phyloP scores from a whole-genome alignment of 306 rosid genomes.

The Lotus japonicus region DNA sequence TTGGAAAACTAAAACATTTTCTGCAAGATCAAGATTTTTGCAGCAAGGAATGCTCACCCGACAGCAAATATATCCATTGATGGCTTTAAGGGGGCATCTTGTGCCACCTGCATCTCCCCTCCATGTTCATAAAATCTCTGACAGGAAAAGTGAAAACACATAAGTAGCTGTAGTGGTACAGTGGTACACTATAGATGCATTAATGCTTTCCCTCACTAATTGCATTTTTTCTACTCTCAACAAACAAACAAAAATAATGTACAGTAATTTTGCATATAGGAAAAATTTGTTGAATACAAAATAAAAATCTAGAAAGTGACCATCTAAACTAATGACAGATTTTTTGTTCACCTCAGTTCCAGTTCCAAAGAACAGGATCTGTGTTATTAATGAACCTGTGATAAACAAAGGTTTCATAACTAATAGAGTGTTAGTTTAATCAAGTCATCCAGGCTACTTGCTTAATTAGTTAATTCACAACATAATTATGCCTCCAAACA shows the following conservation, averaged over 20 bases:
- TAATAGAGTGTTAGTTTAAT: neutral
- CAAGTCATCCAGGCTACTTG: neutral
- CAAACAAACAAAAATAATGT: neutral
- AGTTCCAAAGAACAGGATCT: neutral
- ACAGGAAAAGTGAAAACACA: conserved; percentile 1
- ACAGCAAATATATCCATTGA: conserved; percentile 96
- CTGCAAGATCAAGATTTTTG: conserved; percentile 17
- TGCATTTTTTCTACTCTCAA: neutral
- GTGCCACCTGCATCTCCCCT: conserved; percentile 88
- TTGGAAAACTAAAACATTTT: conserved; percentile 4
- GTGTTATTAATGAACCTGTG: neutral
- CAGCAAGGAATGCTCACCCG: conserved; percentile 61
- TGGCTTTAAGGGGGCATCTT: conserved; percentile 77
- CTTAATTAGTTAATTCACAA: neutral
- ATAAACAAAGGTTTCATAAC: neutral
- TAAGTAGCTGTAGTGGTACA: too few relatives aligned
- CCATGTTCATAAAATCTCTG: conserved; percentile 99
- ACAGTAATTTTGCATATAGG: neutral
- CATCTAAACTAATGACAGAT: neutral
- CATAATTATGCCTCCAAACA: conserved; percentile 3
- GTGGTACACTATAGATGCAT: neutral
- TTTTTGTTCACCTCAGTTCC: neutral
- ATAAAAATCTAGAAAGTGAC: neutral
- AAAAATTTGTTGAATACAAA: neutral
- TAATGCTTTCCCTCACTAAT: neutral